Conservation (phyloP, 345 rosid genomes). For the Lepidium aucheri region DNA sequence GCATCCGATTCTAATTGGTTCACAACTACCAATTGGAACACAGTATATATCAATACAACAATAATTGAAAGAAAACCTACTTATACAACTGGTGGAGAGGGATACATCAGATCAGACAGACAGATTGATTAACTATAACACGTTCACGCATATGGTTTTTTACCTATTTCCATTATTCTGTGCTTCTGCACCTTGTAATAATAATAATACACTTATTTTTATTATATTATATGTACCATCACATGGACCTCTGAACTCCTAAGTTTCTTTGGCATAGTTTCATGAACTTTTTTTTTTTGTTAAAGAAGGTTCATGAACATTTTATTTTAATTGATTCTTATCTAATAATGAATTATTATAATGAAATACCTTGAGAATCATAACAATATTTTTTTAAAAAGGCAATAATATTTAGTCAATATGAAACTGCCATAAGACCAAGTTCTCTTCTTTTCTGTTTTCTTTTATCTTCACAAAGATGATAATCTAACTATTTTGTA, state of each 20-base stretch:
- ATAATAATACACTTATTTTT: not conserved
- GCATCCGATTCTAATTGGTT: conserved; percentile 16
- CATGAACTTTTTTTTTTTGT: not conserved
- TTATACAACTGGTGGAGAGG: not conserved
- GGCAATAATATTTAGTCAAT: not conserved
- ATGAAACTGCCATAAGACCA: not conserved
- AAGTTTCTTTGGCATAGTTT: not conserved
- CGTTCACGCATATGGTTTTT: conserved; percentile 16
- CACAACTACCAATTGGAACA: not conserved
- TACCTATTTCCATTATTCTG: not conserved
- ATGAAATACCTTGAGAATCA: not conserved
- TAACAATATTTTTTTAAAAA: not conserved
- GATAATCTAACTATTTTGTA: not conserved
- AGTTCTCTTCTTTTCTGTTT: not conserved
- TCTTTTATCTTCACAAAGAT: not conserved
- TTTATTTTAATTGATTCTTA: not conserved
- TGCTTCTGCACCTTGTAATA: not conserved
- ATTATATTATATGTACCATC: not conserved
- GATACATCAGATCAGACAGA: not conserved
- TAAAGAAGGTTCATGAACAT: too few relatives aligned
- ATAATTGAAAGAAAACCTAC: conserved; percentile 1
- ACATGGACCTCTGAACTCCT: too few relatives aligned
- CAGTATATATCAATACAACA: not conserved
- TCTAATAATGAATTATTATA: not conserved
- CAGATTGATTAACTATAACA: not conserved